Evolutionary conservation across 148 eudicot species (phyloP).

Genomic region (Persicaria tinctoria): DNA sequence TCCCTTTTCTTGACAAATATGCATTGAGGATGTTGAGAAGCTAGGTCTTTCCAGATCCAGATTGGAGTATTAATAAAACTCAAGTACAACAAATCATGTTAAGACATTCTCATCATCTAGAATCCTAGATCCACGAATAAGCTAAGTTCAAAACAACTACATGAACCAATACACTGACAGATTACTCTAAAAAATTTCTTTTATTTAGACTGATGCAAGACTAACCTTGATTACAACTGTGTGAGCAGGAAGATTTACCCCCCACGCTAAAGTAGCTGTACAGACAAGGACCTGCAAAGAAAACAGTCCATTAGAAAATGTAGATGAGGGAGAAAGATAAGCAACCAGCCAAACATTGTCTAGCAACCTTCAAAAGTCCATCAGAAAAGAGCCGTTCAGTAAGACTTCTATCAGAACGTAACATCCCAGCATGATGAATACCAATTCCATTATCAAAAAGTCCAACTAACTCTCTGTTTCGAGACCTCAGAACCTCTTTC

Average conservation of each 20-base stretch:
- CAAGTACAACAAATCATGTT: too few relatives aligned
- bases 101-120: too few relatives aligned
- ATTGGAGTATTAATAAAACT: too few relatives aligned
- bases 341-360: not conserved
- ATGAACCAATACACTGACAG: not conserved
- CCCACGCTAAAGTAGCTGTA: slow-evolving; percentile 99
- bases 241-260: slow-evolving; percentile 98
- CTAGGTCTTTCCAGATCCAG: too few relatives aligned
- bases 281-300: slow-evolving; percentile 81
- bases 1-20: not conserved
- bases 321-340: not conserved
- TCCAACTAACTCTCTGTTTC: slow-evolving; percentile 84
- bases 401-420: slow-evolving; percentile 90
- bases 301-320: not conserved
- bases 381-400: slow-evolving; percentile 93
- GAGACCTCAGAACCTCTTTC: slow-evolving; percentile 85
- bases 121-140: not conserved
- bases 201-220: not conserved
- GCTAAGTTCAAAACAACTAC: too few relatives aligned
- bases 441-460: slow-evolving; percentile 88
- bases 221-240: slow-evolving; percentile 87
- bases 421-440: slow-evolving; percentile 99
- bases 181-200: not conserved
- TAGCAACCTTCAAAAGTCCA: slow-evolving; percentile 53
- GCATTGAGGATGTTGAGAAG: not conserved